Conservation (phyloP, 495 filamentous ascomycete species). For the Talaromyces borbonicus region DNA sequence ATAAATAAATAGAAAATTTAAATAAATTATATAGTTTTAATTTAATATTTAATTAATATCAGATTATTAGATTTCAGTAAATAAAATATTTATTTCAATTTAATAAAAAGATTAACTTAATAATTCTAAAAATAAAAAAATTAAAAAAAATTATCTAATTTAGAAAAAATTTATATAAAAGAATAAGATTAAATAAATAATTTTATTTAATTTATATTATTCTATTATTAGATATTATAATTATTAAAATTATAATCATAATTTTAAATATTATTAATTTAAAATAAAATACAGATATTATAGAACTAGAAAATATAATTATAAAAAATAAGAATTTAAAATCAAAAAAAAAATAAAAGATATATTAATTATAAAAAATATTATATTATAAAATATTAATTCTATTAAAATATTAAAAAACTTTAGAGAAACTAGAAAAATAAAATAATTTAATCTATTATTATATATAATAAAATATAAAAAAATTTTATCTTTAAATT, state of each 20-base stretch:
- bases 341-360: slow-evolving; percentile 1
- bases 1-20: slow-evolving; percentile 2
- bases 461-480: not conserved
- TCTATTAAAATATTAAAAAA: slow-evolving; percentile 1
- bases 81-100: slow-evolving; percentile 9
- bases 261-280: slow-evolving; percentile 10
- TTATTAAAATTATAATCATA: slow-evolving; percentile 9
- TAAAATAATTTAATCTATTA: not conserved
- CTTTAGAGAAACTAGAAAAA: not conserved
- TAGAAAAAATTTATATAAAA: slow-evolving; percentile 9
- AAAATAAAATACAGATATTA: not conserved
- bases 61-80: slow-evolving; percentile 6
- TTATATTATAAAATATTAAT: slow-evolving; percentile 7
- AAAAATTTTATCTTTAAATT: not conserved
- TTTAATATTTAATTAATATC: slow-evolving; percentile 5
- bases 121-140: slow-evolving; percentile 4
- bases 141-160: slow-evolving; percentile 6
- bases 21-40: slow-evolving; percentile 6
- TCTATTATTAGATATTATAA: slow-evolving; percentile 10
- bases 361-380: slow-evolving; percentile 11
- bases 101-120: slow-evolving; percentile 7
- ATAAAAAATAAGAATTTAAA: slow-evolving; percentile 2
- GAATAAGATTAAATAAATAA: no score
- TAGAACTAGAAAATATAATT: not conserved
- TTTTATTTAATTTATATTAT: slow-evolving; percentile 8